These are phyloP conservation scores for Acanthamoeba rhysodes DNA, from an alignment of 208 protist genomes.

Conservation along the genomic window DNA sequence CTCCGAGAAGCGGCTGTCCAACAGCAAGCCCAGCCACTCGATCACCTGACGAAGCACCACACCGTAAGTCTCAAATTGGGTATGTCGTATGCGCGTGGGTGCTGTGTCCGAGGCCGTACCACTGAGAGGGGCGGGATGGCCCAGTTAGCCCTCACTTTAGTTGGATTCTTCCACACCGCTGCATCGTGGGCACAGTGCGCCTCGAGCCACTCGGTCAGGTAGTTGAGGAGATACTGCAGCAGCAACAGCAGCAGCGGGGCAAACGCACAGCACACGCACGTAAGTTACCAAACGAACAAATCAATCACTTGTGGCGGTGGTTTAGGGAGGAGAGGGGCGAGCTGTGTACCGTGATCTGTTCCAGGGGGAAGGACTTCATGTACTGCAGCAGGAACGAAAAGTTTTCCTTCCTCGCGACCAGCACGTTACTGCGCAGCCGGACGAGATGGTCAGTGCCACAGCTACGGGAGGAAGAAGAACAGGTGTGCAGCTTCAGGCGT, in stretches of 20 bases:
- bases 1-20: slow-evolving; percentile 62
- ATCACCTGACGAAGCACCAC: not conserved
- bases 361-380: slow-evolving; percentile 7
- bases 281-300: not conserved
- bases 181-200: not conserved
- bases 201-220: slow-evolving; percentile 44
- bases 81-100: too few species aligned
- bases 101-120: too few species aligned
- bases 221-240: slow-evolving; percentile 17
- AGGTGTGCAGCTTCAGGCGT: not conserved
- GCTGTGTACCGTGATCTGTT: not conserved
- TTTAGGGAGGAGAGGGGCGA: too few species aligned
- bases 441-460: not conserved
- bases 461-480: not conserved
- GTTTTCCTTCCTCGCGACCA: not conserved
- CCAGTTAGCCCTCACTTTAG: not conserved
- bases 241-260: too few species aligned
- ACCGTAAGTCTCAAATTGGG: too few species aligned
- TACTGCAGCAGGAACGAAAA: slow-evolving; percentile 37
- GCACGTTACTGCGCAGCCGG: not conserved
- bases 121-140: not conserved
- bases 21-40: slow-evolving; percentile 11
- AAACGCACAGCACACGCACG: too few species aligned
- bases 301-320: too few species aligned
- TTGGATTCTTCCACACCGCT: not conserved